Base-by-base conservation (phyloP, 2,329 filamentous ascomycete genomes). In the Aspergillus ibericus region DNA sequence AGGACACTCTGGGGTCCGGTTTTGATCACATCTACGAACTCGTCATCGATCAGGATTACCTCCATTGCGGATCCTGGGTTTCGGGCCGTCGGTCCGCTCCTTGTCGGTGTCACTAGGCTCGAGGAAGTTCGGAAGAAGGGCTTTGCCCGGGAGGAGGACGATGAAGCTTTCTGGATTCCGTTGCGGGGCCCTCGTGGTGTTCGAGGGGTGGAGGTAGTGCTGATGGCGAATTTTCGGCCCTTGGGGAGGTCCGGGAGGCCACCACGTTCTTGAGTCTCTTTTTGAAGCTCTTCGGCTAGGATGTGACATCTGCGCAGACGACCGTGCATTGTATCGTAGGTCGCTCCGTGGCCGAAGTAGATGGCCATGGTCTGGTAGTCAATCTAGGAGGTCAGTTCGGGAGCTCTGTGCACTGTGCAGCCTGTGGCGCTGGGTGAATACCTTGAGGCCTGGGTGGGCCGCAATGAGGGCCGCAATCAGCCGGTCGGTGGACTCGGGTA, bases 241-340 rank as follows among this genome's bases (percentile, higher is more conserved):
- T 32, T 48, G 8, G 63, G 63, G 9, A 65, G 20, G 4, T 58
- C 44, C 4, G 58, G 55, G n/a, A 60, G 48, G 8, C 59, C 68
- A 2, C 60, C 68, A 2, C 58, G 48, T 0, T 48, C 12, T 2
- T 58, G 54, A 1, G 68, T 65, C 5, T 73, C 70, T 4, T 66
- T 66, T 40, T 69, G 68, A 13, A 82, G 69, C 0, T 62, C 60
- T 0, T 70, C 66, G 0, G 80, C 79, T 1, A 70, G 50, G 49
- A 76, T 75, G 49, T 80, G 81, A 59, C 76, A 77, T 47, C 72
- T 74, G 44, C 79, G 77, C 35, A 83, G 76, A 2, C 74, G 75
- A 44, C 74, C 73, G 59, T 83, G 77, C 22, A 84, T 75, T 0
- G 80, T 70, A 59, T 82, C 72, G 68, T 81, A 81, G 0, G 78